Evolutionary conservation across 2,329 filamentous ascomycete genomes (phyloP).

Genomic region (Talaromyces sp.): DNA sequence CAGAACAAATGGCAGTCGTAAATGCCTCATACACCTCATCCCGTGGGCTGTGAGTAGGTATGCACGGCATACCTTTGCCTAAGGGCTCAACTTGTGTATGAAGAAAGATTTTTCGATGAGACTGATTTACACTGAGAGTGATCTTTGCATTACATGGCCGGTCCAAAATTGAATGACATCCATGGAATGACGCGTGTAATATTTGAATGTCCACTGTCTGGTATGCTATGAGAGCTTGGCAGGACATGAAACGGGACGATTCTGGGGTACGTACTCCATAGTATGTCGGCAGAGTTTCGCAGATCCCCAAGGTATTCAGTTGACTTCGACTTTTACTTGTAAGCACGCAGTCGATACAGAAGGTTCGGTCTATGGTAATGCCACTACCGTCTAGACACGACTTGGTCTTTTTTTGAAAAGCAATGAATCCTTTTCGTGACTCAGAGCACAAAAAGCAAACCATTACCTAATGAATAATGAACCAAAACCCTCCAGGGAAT

Average conservation of each 20-base stretch:
- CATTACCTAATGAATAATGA: neutral
- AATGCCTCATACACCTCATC: conserved; percentile 7
- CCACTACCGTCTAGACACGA: neutral
- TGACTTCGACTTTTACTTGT: no score
- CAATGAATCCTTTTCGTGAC: neutral
- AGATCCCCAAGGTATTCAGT: neutral
- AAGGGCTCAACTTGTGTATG: neutral
- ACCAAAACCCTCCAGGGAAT: no score
- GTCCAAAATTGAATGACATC: neutral
- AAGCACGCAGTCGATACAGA: neutral
- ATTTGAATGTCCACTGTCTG: neutral
- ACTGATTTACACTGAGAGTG: neutral
- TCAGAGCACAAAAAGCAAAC: neutral
- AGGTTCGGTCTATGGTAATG: neutral
- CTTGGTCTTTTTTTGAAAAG: neutral
- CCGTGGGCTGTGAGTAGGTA: neutral
- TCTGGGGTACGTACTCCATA: conserved; percentile 13
- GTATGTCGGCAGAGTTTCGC: neutral
- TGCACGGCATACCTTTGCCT: neutral
- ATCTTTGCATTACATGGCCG: neutral
- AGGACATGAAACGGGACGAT: conserved; percentile 5
- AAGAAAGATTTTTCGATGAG: no score
- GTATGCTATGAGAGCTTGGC: conserved; percentile 8
- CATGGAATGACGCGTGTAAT: conserved; percentile 6
- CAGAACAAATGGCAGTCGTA: conserved; percentile 5